A percentile compares a stretch with the other conserved stretches of the same genome.
Evolutionary conservation across 2,329 filamentous ascomycete genomes (phyloP).

Genomic region (Xylaria sp.): DNA sequence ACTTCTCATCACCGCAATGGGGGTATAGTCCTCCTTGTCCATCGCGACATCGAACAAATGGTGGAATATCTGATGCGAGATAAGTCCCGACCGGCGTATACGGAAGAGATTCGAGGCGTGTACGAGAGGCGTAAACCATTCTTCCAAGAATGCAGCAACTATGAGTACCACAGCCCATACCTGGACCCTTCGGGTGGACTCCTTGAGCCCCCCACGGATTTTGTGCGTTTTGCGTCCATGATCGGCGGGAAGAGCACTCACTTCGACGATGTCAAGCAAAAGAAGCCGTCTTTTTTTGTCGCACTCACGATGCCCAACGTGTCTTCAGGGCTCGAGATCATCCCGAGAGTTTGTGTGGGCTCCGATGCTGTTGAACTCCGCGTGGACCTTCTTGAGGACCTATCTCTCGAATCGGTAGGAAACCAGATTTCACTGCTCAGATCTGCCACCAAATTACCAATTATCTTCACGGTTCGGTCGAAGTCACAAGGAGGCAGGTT

Average conservation of each 20-base stretch:
- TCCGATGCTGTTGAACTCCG: slow-evolving; percentile 93
- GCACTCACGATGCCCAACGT: slow-evolving; percentile 87
- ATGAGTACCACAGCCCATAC: slow-evolving; percentile 88
- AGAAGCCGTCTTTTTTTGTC: slow-evolving; percentile 89
- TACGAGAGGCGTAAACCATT: slow-evolving; percentile 90
- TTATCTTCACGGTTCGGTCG: slow-evolving; percentile 94
- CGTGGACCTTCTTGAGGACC: slow-evolving; percentile 88
- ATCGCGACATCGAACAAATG: slow-evolving; percentile 87
- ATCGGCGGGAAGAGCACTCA: slow-evolving; percentile 73
- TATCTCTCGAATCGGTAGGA: slow-evolving; percentile 79
- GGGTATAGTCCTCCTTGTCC: slow-evolving; percentile 87
- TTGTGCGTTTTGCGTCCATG: slow-evolving; percentile 76
- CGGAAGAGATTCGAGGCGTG: slow-evolving; percentile 90
- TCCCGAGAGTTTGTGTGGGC: slow-evolving; percentile 81
- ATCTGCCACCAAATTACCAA: slow-evolving; percentile 75
- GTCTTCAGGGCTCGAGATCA: slow-evolving; percentile 67
- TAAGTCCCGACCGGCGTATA: slow-evolving; percentile 90
- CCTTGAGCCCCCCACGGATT: slow-evolving; percentile 70
- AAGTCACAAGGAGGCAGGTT: slow-evolving; percentile 88
- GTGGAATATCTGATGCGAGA: slow-evolving; percentile 90
- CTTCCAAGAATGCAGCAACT: slow-evolving; percentile 93
- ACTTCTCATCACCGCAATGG: slow-evolving; percentile 77
- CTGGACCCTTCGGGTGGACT: slow-evolving; percentile 55
- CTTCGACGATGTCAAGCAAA: slow-evolving; percentile 66
- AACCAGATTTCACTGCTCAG: slow-evolving; percentile 85